A percentile compares a stretch with the other conserved stretches of the same genome.
These are phyloP conservation scores for Helotiales sp. DNA, from an alignment of 2,329 filamentous ascomycete species.

Conservation along the genomic window DNA sequence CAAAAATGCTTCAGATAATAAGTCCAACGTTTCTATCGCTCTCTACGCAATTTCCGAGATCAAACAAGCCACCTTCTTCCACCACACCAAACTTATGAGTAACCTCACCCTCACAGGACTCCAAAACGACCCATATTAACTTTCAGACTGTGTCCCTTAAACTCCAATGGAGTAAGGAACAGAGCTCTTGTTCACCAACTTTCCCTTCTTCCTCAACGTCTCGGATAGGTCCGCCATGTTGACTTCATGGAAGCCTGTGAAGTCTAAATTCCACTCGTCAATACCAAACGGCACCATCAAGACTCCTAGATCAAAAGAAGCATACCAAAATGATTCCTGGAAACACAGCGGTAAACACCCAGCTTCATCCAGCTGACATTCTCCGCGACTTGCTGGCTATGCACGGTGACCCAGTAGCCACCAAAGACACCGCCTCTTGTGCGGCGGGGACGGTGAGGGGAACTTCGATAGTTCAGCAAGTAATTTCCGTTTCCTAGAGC, in stretches of 20 bases:
- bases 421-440: slow-evolving; percentile 7
- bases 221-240: background rate
- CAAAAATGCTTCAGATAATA: too few species aligned
- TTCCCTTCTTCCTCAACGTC: background rate
- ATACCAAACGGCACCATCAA: background rate
- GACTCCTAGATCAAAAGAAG: background rate
- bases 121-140: background rate
- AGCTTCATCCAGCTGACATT: slow-evolving; percentile 10
- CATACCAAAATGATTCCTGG: slow-evolving; percentile 10
- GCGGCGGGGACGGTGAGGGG: slow-evolving; percentile 3
- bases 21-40: background rate
- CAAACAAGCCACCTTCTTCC: background rate
- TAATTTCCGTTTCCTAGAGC: too few species aligned
- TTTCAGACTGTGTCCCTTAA: background rate
- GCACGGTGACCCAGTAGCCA: slow-evolving; percentile 13
- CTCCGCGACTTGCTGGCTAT: slow-evolving; percentile 1
- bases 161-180: slow-evolving; percentile 13
- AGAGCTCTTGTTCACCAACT: slow-evolving; percentile 8
- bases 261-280: background rate
- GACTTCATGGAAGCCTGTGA: slow-evolving; percentile 10
- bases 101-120: background rate
- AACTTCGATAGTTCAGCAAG: background rate
- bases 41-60: background rate
- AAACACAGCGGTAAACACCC: slow-evolving; percentile 12
- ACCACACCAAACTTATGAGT: background rate